Percentiles rank a stretch among this genome's conserved stretches.
Conservation (phyloP, 1,139 yeast genomes). For the Debaryomyces subglobosus region DNA sequence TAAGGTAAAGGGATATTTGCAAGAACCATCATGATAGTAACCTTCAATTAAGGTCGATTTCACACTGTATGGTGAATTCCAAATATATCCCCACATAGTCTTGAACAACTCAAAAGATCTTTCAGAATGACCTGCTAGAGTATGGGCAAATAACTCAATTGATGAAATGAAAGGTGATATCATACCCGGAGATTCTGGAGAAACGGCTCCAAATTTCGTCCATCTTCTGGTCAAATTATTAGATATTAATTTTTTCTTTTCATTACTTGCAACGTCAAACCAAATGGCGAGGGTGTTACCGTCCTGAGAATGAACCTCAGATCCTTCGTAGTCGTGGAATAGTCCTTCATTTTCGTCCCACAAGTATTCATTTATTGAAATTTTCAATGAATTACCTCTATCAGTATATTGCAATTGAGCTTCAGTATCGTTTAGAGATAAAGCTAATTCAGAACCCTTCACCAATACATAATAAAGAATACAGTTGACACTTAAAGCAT, state of each 20-base stretch:
- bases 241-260: constrained; percentile 10
- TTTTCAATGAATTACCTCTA: constrained; percentile 7
- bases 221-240: constrained; percentile 4
- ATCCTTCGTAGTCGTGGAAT: constrained; percentile 10
- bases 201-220: constrained; percentile 13
- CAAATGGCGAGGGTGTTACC: constrained; percentile 11
- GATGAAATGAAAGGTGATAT: constrained; percentile 13
- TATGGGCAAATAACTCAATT: constrained; percentile 11
- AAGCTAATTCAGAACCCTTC: background rate
- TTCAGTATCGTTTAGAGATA: background rate
- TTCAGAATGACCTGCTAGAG: constrained; percentile 12
- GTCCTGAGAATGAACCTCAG: constrained; percentile 12
- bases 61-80: constrained; percentile 13
- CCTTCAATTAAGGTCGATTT: constrained; percentile 14
- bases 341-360: constrained; percentile 11
- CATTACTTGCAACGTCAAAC: constrained; percentile 8
- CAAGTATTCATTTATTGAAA: constrained; percentile 8
- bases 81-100: constrained; percentile 14
- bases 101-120: constrained; percentile 11
- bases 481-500: background rate
- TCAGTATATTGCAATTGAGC: background rate
- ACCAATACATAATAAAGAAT: background rate
- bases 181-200: constrained; percentile 12
- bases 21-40: constrained; percentile 12
- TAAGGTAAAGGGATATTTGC: constrained; percentile 11